Base-by-base conservation (phyloP, 2,329 filamentous ascomycete genomes). In the Truncatella angustata region DNA sequence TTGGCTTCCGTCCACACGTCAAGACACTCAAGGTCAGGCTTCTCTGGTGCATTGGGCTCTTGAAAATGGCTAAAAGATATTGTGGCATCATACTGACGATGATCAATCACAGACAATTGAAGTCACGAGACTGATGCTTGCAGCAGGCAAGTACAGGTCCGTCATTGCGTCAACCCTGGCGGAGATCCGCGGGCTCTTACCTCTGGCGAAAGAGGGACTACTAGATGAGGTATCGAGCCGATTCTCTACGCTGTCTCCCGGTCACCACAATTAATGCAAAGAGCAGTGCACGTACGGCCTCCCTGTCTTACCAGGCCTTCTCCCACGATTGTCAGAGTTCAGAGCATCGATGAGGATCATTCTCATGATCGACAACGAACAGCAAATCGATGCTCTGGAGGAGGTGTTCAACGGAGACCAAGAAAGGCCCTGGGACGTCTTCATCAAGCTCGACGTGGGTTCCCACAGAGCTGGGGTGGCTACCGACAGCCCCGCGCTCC, bases 391-490 rank as follows among this genome's bases (percentile, higher is more conserved):
- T 18, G 24, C 18, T 10, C 30, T 49, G 18, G 46, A 49, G 24
- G 23, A 12, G 2, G 36, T 23, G n/a, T n/a, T n/a, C n/a, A n/a
- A n/a, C 14, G 21, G 23, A 7, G 35, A 5, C 2, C 11, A 35
- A 0, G 2, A 39, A n/a, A n/a, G n/a, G 2, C 46, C 46, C 2
- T 49, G 46, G 46, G 46, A 49, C 20, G 34, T 49, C 46, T 49
- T 49, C 20, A 39, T 49, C 46, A 49, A 49, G 46, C 30, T 49
- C 30, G 46, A 49, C 20, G 46, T 49, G 7, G 46, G 46, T 12
- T 34, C 46, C 20, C 46, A 37, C 21, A 16, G 46, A n/a, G 46
- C 46, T 23, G 46, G 46, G 10, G 32, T 49, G 5, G 30, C 18
- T 10, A n/a, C 32, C 4, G 32, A 34, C 11, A 49, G 32, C 46